phyloP scores from a whole-genome alignment of 2,329 filamentous ascomycete genomes.

The Lecanoromycetidae sp. region DNA sequence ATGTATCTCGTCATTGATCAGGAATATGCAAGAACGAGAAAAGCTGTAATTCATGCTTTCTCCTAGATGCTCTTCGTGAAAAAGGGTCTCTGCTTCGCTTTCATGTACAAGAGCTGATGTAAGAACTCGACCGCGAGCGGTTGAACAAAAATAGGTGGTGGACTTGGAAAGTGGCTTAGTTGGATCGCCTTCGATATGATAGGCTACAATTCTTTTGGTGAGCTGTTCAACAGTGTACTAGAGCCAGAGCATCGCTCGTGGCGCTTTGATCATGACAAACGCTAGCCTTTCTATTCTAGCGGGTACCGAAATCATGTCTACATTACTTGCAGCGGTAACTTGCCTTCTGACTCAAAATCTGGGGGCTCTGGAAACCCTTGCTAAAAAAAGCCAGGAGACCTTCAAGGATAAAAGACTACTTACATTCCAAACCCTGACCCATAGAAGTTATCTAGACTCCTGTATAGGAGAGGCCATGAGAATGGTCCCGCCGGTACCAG shows the following conservation, averaged over 20 bases:
- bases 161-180: conserved; percentile 18
- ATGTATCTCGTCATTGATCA: too few species aligned
- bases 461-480: conserved; percentile 32
- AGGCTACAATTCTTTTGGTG: too few species aligned
- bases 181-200: conserved; percentile 34
- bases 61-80: too few species aligned
- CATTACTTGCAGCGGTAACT: conserved; percentile 28
- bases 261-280: conserved; percentile 30
- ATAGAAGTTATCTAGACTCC: conserved; percentile 28
- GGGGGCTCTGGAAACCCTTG: conserved; percentile 21
- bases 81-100: too few species aligned
- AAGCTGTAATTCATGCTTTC: too few species aligned
- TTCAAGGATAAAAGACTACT: conserved; percentile 24
- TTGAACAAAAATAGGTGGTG: conserved; percentile 19
- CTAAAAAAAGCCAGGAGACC: conserved; percentile 9
- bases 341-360: conserved; percentile 24
- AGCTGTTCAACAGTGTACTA: conserved; percentile 19
- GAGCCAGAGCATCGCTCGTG: conserved; percentile 21
- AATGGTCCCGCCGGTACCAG: conserved; percentile 31
- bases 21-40: too few species aligned
- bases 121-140: conserved; percentile 12
- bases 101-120: not conserved
- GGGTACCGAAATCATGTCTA: conserved; percentile 35
- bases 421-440: conserved; percentile 22
- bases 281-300: conserved; percentile 30